These are phyloP conservation scores for Malus fusca DNA, from an alignment of 306 rosid species.

Conservation along the genomic window DNA sequence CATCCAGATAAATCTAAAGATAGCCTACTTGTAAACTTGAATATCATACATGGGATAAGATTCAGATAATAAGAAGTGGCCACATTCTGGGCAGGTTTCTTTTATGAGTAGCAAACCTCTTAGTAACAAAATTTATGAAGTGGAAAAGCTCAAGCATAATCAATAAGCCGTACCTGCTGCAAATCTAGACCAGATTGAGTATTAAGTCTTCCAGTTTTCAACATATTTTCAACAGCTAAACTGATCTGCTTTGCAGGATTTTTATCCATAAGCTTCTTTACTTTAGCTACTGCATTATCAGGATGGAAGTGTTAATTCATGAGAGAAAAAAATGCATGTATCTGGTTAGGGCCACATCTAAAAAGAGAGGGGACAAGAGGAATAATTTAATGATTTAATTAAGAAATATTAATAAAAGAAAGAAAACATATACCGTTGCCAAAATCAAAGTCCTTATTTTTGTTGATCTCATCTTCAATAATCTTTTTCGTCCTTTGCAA, in stretches of 20 bases:
- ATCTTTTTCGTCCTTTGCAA: constrained; percentile 47
- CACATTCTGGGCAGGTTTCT: no score
- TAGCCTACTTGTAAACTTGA: background rate
- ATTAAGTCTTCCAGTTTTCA: constrained; percentile 67
- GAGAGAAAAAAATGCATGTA: background rate
- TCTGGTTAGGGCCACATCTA: background rate
- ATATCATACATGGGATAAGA: no score
- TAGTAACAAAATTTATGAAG: background rate
- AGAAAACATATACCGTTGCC: constrained; percentile 44
- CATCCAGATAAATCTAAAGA: constrained; percentile 6
- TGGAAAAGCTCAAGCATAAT: background rate
- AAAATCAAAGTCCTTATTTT: constrained; percentile 40
- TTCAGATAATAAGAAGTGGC: no score
- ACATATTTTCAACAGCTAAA: constrained; percentile 58
- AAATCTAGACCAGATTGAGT: constrained; percentile 70
- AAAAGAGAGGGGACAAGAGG: background rate
- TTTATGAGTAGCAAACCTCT: background rate
- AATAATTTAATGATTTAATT: background rate
- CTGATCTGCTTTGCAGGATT: constrained; percentile 41
- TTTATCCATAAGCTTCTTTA: constrained; percentile 62
- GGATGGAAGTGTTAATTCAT: constrained; percentile 9
- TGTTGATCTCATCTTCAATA: constrained; percentile 58
- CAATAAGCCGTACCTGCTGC: constrained; percentile 68
- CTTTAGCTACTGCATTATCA: constrained; percentile 37
- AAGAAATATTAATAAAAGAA: background rate